Percentiles rank a stretch among this genome's conserved stretches.
These are phyloP conservation scores for Erigeron philadelphicus DNA, from an alignment of 140 eudicot species.

Conservation along the genomic window DNA sequence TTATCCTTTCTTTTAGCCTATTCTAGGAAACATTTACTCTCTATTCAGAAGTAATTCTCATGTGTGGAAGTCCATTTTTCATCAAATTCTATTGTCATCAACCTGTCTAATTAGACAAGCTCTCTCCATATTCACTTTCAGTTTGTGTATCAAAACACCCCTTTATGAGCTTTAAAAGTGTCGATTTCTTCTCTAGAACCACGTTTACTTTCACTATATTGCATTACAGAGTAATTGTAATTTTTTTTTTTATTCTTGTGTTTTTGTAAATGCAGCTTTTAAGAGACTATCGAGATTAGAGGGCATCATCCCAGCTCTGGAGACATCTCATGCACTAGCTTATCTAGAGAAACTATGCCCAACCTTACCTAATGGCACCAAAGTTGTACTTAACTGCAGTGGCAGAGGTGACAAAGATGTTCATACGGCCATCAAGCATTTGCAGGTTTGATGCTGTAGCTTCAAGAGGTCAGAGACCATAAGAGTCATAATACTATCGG, in stretches of 20 bases:
- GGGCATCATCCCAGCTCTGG: conserved; percentile 83
- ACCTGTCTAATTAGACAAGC: too few species aligned
- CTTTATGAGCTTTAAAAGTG: too few species aligned
- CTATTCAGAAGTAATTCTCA: too few species aligned
- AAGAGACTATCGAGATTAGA: conserved; percentile 68
- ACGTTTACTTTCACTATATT: background rate
- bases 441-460: conserved; percentile 38
- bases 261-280: conserved; percentile 48
- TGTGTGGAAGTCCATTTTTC: too few species aligned
- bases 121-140: too few species aligned
- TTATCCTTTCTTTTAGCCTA: too few species aligned
- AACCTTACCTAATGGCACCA: conserved; percentile 62
- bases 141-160: too few species aligned
- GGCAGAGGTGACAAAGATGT: conserved; percentile 93
- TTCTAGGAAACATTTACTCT: too few species aligned
- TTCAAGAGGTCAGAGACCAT: conserved; percentile 5
- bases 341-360: conserved; percentile 83
- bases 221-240: background rate
- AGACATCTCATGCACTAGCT: conserved; percentile 85
- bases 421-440: conserved; percentile 71
- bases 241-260: background rate
- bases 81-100: too few species aligned
- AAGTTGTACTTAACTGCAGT: conserved; percentile 78
- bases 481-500: background rate
- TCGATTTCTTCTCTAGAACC: background rate